Conservation (phyloP, 1,284 basidiomycete species). For the Ganoderma meredithae region DNA sequence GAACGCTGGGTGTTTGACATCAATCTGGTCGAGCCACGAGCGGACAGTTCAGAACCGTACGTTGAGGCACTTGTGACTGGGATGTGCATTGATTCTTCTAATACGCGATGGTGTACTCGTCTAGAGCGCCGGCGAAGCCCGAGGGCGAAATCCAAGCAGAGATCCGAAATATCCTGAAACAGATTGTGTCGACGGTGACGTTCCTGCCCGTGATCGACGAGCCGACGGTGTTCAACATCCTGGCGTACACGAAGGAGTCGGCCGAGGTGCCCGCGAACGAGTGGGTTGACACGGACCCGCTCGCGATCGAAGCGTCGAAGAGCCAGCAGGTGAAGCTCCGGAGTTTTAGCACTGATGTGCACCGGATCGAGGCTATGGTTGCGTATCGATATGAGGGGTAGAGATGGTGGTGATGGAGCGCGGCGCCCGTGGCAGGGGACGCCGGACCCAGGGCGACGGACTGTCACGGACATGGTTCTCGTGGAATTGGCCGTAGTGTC, state of each 20-base stretch:
- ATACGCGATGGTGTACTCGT: not conserved
- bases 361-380: conserved; percentile 90
- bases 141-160: conserved; percentile 97
- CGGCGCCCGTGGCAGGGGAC: conserved; percentile 21
- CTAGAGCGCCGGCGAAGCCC: conserved; percentile 65
- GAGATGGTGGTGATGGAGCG: conserved; percentile 18
- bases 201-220: conserved; percentile 96
- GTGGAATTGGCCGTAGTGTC: conserved; percentile 4
- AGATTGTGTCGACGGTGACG: conserved; percentile 96
- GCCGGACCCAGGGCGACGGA: conserved; percentile 21
- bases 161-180: conserved; percentile 97
- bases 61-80: conserved; percentile 35
- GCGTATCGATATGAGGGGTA: conserved; percentile 81
- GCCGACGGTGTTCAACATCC: conserved; percentile 94
- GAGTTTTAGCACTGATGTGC: conserved; percentile 91
- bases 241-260: conserved; percentile 91
- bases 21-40: conserved; percentile 73
- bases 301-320: conserved; percentile 94
- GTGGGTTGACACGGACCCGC: conserved; percentile 95
- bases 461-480: conserved; percentile 7
- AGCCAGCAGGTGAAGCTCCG: conserved; percentile 95
- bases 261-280: conserved; percentile 89
- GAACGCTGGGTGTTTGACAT: conserved; percentile 99
- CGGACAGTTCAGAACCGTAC: conserved; percentile 57
- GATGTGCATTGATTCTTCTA: conserved; percentile 9